phyloP scores from a whole-genome alignment of 768 basidiomycete species.

The Suillus subaureus region DNA sequence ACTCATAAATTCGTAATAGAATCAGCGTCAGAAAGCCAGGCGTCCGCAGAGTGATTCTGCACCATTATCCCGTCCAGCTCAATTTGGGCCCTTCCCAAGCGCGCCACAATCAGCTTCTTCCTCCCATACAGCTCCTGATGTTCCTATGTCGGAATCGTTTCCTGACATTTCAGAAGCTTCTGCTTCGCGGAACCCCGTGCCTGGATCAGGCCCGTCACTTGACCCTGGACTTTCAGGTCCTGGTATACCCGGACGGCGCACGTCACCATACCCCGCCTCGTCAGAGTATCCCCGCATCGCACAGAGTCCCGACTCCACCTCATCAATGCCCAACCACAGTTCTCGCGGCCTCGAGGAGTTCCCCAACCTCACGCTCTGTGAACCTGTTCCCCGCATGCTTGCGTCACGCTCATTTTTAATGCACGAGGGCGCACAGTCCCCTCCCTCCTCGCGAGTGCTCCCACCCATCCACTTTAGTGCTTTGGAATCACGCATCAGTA shows the following conservation, averaged over 20 bases:
- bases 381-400: slow-evolving; percentile 13
- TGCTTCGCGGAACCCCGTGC: slow-evolving; percentile 14
- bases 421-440: slow-evolving; percentile 20
- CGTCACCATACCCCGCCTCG: slow-evolving; percentile 20
- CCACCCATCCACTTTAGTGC: slow-evolving; percentile 27
- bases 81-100: slow-evolving; percentile 64
- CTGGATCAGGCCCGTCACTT: slow-evolving; percentile 26
- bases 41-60: slow-evolving; percentile 67
- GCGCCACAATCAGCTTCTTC: slow-evolving; percentile 37
- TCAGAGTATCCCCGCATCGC: slow-evolving; percentile 18
- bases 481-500: slow-evolving; percentile 19
- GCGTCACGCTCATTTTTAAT: slow-evolving; percentile 16
- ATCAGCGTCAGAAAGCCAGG: slow-evolving; percentile 86
- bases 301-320: slow-evolving; percentile 14
- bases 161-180: slow-evolving; percentile 19
- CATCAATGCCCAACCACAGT: slow-evolving; percentile 7
- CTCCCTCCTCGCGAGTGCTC: slow-evolving; percentile 30
- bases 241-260: slow-evolving; percentile 48
- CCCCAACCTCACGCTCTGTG: slow-evolving; percentile 17
- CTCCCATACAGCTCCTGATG: slow-evolving; percentile 16
- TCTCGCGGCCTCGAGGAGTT: slow-evolving; percentile 13
- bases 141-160: slow-evolving; percentile 1
- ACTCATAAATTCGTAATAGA: slow-evolving; percentile 46
- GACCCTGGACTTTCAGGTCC: slow-evolving; percentile 53
- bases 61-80: slow-evolving; percentile 55